A percentile compares a stretch with the other conserved stretches of the same genome.
Evolutionary conservation across 1,284 basidiomycete species (phyloP).

Genomic region (Laetiporus sulphureus): DNA sequence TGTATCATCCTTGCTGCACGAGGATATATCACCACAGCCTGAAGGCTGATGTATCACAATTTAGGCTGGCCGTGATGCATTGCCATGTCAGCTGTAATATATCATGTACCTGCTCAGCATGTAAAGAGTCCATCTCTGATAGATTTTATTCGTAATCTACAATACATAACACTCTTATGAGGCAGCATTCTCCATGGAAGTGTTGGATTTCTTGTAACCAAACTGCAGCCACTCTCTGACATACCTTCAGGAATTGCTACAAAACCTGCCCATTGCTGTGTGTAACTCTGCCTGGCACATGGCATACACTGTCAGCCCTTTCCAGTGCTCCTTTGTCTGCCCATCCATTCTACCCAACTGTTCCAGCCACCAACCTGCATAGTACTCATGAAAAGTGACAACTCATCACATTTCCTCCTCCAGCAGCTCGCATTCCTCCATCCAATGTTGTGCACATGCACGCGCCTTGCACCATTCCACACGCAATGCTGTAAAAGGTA

Average conservation of each 20-base stretch:
- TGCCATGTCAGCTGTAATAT: too few relatives aligned
- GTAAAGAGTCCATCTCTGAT: too few relatives aligned
- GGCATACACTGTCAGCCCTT: slow-evolving; percentile 11
- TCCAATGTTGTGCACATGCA: slow-evolving; percentile 11
- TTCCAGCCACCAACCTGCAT: slow-evolving; percentile 9
- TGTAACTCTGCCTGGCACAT: background rate
- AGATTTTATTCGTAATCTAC: background rate
- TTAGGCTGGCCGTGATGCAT: too few relatives aligned
- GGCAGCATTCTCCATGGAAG: slow-evolving; percentile 11
- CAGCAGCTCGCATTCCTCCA: slow-evolving; percentile 11
- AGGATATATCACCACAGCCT: slow-evolving; percentile 29
- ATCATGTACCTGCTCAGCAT: background rate
- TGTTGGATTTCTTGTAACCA: background rate
- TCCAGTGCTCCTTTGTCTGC: background rate
- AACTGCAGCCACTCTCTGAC: background rate
- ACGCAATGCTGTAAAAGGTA: slow-evolving; percentile 6
- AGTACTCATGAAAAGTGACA: slow-evolving; percentile 9
- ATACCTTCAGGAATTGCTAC: background rate
- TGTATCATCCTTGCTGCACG: background rate
- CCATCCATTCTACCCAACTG: background rate
- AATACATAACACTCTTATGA: slow-evolving; percentile 1
- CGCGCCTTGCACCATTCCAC: slow-evolving; percentile 12
- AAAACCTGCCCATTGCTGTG: background rate
- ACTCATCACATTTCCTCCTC: slow-evolving; percentile 17
- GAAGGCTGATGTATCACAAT: too few relatives aligned